These are phyloP conservation scores for Drechslera avenae DNA, from an alignment of 2,329 filamentous ascomycete species.

Conservation along the genomic window DNA sequence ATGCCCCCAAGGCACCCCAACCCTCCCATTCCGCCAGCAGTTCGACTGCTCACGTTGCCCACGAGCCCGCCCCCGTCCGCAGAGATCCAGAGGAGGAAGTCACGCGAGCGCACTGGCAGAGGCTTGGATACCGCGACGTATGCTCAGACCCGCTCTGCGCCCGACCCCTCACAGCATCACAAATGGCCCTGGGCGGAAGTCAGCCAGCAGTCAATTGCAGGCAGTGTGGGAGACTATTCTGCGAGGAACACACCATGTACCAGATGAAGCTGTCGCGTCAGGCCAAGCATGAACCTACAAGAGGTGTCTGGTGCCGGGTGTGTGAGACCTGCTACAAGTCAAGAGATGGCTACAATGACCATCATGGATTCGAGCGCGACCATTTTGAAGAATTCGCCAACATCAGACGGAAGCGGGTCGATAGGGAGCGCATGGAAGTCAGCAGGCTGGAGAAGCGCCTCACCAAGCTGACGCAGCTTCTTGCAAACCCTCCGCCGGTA, in stretches of 20 bases:
- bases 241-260: constrained; percentile 98
- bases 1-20: constrained; percentile 58
- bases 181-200: constrained; percentile 73
- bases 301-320: constrained; percentile 91
- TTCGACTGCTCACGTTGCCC: constrained; percentile 36
- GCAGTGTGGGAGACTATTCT: constrained; percentile 91
- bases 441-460: constrained; percentile 89
- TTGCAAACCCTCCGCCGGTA: constrained; percentile 72
- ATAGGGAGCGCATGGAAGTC: constrained; percentile 84
- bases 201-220: constrained; percentile 91
- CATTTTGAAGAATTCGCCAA: constrained; percentile 73
- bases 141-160: constrained; percentile 90
- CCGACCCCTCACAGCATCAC: constrained; percentile 36
- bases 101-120: constrained; percentile 87
- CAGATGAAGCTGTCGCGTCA: constrained; percentile 96
- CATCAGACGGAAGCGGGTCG: constrained; percentile 76
- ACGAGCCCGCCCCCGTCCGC: constrained; percentile 38
- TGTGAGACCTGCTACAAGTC: constrained; percentile 99
- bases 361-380: constrained; percentile 71
- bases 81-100: constrained; percentile 89
- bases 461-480: constrained; percentile 83
- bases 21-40: constrained; percentile 41
- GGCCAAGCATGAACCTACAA: constrained; percentile 84
- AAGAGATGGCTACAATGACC: constrained; percentile 91
- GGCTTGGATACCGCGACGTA: constrained; percentile 70